Evolutionary conservation across 2,329 filamentous ascomycete genomes (phyloP), one percentile per base, ranked within the genome.

Genomic region (Aureobasidium sp.): DNA sequence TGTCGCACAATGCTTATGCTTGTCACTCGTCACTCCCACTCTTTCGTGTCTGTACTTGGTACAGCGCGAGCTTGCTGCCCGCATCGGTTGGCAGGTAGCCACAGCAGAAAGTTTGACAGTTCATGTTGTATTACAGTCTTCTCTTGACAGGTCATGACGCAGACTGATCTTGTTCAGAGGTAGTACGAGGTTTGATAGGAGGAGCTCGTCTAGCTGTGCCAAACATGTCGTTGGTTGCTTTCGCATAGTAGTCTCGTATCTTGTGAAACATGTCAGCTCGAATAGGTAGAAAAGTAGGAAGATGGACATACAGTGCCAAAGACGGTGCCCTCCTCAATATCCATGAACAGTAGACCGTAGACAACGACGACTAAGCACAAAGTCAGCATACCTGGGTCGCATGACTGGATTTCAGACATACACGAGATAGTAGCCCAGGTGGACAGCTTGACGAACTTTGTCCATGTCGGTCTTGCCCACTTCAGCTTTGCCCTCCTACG

Each of bases 401-500:
- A 48, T 48, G 6, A 52, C 8, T 12, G 34, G 9, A 8, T n/a
- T 2, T 3, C 2, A n/a, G 9, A 75, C 82, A 63, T 69, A 86
- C 84, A 82, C 57, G 81, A 77, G 50, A 86, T 80, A 42, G 78
- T 82, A 27, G 74, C 76, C 76, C 86, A 82, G 74, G 91, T 88
- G 55, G 81, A 80, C 65, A 91, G 76, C 73, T 84, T 85, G 62
- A 87, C 78, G 64, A 76, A 79, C 72, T 87, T 89, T 46, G 82
- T 80, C 85, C 86, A 90, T 52, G 75, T 73, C 9, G 87, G 87
- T 26, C 85, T 77, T 44, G 81, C 79, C 70, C 82, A 83, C 68
- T 84, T 83, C 67, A 89, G 74, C 63, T 81, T 80, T 29, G 88
- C 75, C 60, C 89, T 82, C 58, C 89, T 81, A 75, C 90, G 88